Percentiles rank a stretch among this genome's conserved stretches.
Evolutionary conservation across 495 filamentous ascomycete species (phyloP).

Genomic region (Annulohypoxylon maeteangense): DNA sequence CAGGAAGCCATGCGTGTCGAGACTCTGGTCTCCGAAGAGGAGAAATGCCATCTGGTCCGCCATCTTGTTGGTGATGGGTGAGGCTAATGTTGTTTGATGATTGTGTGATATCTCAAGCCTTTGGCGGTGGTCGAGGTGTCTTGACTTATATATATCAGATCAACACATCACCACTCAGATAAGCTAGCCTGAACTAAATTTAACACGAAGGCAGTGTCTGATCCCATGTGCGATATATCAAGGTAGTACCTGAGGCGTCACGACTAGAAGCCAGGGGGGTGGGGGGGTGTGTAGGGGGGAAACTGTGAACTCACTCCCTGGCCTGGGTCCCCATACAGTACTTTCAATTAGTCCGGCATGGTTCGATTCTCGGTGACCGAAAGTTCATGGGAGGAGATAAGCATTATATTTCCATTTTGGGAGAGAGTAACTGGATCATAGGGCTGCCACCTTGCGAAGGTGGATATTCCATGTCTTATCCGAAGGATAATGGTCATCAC

Average conservation of each 20-base stretch:
- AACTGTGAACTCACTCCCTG: conserved; percentile 38
- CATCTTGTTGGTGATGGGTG: conserved; percentile 48
- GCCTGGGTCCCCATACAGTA: conserved; percentile 34
- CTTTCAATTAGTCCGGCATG: conserved; percentile 41
- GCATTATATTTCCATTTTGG: conserved; percentile 52
- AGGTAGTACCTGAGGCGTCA: conserved; percentile 29
- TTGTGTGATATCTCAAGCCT: conserved; percentile 23
- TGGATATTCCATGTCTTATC: conserved; percentile 46
- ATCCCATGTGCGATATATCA: conserved; percentile 45
- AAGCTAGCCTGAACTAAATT: conserved; percentile 43
- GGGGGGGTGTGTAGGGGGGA: conserved; percentile 35
- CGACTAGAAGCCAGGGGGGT: conserved; percentile 19
- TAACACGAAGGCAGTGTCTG: conserved; percentile 36
- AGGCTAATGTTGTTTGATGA: conserved; percentile 33
- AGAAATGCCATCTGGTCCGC: conserved; percentile 59
- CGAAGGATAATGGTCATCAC: conserved; percentile 19
- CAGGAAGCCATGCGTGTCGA: conserved; percentile 74
- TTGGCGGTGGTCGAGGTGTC: conserved; percentile 32
- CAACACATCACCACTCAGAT: conserved; percentile 31
- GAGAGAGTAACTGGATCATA: conserved; percentile 46
- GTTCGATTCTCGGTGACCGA: conserved; percentile 56
- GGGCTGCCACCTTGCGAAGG: conserved; percentile 46
- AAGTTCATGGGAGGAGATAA: conserved; percentile 52
- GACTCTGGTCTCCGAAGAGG: conserved; percentile 84
- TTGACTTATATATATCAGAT: conserved; percentile 49